These are phyloP conservation scores for Globisporangium irregulare DNA, from an alignment of 352 stramenopile genomes.

Conservation along the genomic window DNA sequence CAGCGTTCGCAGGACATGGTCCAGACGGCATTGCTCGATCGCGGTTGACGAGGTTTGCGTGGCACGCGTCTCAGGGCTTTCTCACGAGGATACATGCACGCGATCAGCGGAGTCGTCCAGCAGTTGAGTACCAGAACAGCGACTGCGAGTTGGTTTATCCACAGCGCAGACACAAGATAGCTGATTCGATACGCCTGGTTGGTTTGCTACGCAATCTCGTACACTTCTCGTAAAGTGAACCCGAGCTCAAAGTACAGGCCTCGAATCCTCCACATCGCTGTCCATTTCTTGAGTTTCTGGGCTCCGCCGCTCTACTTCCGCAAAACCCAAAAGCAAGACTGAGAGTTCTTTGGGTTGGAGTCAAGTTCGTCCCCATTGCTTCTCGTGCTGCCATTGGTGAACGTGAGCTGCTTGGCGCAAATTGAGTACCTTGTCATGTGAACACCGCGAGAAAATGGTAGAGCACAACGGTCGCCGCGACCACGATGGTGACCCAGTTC, in stretches of 20 bases:
- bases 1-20: not conserved
- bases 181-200: not conserved
- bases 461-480: not conserved
- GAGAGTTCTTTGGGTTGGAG: not conserved
- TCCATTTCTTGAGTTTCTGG: not conserved
- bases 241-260: not conserved
- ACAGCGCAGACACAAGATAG: not conserved
- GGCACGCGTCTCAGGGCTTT: conserved; percentile 3
- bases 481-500: not conserved
- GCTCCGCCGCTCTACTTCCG: not conserved
- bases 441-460: not conserved
- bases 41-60: not conserved
- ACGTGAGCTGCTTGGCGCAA: not conserved
- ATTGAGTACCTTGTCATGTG: not conserved
- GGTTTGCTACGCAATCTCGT: conserved; percentile 1
- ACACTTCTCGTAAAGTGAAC: not conserved
- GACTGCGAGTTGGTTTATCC: not conserved
- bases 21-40: not conserved
- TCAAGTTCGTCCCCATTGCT: not conserved
- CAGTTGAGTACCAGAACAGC: not conserved
- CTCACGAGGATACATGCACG: not conserved
- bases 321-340: not conserved
- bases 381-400: not conserved
- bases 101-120: not conserved
- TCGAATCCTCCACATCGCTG: not conserved